phyloP scores from a whole-genome alignment of 208 protist species.

The Leishmania tropica region DNA sequence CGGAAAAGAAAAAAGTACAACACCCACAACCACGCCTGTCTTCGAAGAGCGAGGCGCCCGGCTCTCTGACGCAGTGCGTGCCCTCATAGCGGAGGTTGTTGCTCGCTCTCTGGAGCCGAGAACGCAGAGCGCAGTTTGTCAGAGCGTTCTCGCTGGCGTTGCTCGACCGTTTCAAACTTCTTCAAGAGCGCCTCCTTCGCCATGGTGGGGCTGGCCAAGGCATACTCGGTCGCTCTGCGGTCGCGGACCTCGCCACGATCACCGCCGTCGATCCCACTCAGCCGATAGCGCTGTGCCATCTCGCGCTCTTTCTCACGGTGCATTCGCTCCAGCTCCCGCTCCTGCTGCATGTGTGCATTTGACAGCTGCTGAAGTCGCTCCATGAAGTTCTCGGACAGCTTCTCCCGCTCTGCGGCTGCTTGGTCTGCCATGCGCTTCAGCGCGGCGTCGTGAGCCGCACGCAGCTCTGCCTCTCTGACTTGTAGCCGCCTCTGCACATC shows the following conservation, averaged over 20 bases:
- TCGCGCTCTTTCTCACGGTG: conserved; percentile 72
- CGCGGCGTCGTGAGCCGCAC: conserved; percentile 51
- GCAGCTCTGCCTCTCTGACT: conserved; percentile 51
- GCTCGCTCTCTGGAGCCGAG: conserved; percentile 2
- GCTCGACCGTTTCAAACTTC: conserved; percentile 32
- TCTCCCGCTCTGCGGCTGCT: conserved; percentile 50
- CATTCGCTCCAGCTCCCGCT: conserved; percentile 63
- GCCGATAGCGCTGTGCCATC: conserved; percentile 35
- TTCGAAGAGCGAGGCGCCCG: neutral
- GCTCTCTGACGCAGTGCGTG: neutral
- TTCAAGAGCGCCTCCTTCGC: conserved; percentile 33
- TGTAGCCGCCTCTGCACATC: conserved; percentile 36
- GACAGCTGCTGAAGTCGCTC: conserved; percentile 70
- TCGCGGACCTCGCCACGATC: conserved; percentile 23
- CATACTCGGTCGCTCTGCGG: conserved; percentile 12
- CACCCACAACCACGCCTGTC: neutral
- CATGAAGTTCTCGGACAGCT: conserved; percentile 43
- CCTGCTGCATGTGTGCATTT: conserved; percentile 55
- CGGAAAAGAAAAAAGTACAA: neutral
- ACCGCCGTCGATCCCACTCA: conserved; percentile 17
- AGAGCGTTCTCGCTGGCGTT: conserved; percentile 55
- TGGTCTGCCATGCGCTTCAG: conserved; percentile 41
- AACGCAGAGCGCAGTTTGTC: conserved; percentile 52
- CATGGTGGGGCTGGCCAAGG: neutral
- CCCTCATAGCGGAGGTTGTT: neutral